phyloP scores from a whole-genome alignment of 148 eudicot genomes.

The Chenopodium berlandieri region DNA sequence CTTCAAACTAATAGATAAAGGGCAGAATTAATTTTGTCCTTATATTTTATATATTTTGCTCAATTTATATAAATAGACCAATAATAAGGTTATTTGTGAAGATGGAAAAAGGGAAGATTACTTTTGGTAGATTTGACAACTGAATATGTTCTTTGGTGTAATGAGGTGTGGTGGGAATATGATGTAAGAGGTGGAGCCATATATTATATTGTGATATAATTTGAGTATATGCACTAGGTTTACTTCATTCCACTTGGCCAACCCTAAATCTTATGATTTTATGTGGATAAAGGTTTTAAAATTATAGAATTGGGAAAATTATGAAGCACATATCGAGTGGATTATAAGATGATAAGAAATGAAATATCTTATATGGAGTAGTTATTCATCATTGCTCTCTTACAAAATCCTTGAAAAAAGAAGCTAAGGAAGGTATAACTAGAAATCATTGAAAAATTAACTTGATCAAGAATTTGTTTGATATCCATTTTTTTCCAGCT shows the following conservation, averaged over 20 bases:
- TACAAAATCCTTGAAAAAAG: too few species aligned
- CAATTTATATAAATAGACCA: too few species aligned
- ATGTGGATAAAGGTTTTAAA: neutral
- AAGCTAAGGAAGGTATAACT: too few species aligned
- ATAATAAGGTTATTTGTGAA: neutral
- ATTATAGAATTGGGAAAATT: neutral
- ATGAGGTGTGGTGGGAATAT: neutral
- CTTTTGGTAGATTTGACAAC: neutral
- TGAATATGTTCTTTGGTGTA: neutral
- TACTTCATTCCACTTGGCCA: conserved; percentile 5
- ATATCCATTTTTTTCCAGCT: too few species aligned
- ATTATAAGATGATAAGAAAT: too few species aligned
- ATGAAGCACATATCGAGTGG: neutral
- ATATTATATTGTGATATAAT: neutral
- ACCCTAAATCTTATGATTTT: conserved; percentile 12
- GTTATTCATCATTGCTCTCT: too few species aligned
- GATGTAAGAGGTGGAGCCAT: neutral
- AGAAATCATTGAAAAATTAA: too few species aligned
- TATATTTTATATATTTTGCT: too few species aligned
- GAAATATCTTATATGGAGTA: too few species aligned
- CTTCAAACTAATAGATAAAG: too few species aligned
- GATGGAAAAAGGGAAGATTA: neutral
- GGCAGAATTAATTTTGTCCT: too few species aligned
- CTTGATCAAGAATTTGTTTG: too few species aligned
- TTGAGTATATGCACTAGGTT: neutral